Conservation (phyloP, 108 stramenopile genomes). For the Mayamaea pseudoterrestris region DNA sequence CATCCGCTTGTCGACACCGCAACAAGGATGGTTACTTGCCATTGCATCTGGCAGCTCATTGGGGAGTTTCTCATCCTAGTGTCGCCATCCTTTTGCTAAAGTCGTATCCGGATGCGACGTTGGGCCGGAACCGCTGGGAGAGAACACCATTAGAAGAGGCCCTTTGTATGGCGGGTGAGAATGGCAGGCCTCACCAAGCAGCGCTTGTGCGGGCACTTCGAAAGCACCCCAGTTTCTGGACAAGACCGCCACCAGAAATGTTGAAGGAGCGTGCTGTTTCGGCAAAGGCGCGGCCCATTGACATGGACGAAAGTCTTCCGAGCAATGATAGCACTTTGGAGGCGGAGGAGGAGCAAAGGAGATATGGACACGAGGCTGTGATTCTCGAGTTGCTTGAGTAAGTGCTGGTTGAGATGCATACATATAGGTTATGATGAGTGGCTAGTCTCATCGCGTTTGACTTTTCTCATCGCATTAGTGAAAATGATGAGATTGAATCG, state of each 20-base stretch:
- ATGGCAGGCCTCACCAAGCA: conserved; percentile 76
- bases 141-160: conserved; percentile 83
- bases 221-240: conserved; percentile 81
- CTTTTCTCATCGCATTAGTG: no score
- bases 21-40: conserved; percentile 77
- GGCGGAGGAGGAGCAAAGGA: no score
- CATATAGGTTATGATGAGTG: no score
- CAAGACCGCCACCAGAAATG: conserved; percentile 25
- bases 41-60: conserved; percentile 69
- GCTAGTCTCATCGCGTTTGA: no score
- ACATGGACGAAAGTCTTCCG: conserved; percentile 25
- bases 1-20: conserved; percentile 70
- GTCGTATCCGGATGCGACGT: conserved; percentile 75
- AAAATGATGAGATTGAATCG: no score
- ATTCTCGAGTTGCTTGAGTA: no score
- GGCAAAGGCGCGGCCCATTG: conserved; percentile 15
- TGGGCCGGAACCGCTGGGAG: conserved; percentile 81
- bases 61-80: conserved; percentile 74
- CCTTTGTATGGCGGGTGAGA: conserved; percentile 80
- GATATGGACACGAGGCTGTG: no score
- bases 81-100: conserved; percentile 53
- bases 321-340: no score
- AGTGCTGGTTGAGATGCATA: no score
- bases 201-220: conserved; percentile 63
- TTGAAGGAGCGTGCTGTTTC: conserved; percentile 23